Base-by-base conservation (phyloP, 352 stramenopile genomes). In the Phytopythium boreale region DNA sequence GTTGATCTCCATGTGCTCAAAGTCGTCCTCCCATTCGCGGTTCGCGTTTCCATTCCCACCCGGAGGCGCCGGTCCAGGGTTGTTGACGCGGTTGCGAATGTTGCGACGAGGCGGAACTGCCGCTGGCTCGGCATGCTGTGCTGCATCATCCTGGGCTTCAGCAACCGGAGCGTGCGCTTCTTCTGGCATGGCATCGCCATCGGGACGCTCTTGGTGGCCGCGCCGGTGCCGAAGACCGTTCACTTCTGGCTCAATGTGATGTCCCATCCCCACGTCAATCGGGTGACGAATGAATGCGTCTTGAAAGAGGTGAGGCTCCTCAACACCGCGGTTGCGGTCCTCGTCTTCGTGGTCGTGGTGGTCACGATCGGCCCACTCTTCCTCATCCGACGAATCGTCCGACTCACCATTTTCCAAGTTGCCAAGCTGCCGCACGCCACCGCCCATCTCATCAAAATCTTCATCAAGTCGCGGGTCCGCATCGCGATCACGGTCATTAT, bases 1-100 rank as follows among this genome's bases (percentile, higher is more conserved):
- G 64, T 97, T 97, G 59, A 98, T 93, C 69, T 98, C 92, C 81
- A 97, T 93, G 70, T 97, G 84, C 31, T 96, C 85, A 51, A 96
- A 90, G 37, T 97, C 89, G 61, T 97, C 89, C 57, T 97, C 88
- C 83, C 87, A 93, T 26, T 82, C 79, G 34, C 76, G 71, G 49
- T 85, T 81, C 52, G 85, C 86, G 51, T 79, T 85, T 2, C 49
- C 49, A 24, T 56, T 56, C 15, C 49, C 49, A 20, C 49, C 49
- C 0, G 69, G 56, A 36, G 72, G 66, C 8, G 69, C 73, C 19
- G 56, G 62, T 11, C 56, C 65, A 39, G 56, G 55, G 53, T 69
- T 67, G 67, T 81, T 71, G 37, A 72, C 62, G n/a, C 67, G 73
- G 17, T 84, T 79, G 9, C 64, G 69, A 29, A 63, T 63, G 8